Base-by-base conservation (phyloP, 768 basidiomycete genomes). In the Lyophyllum decastes region DNA sequence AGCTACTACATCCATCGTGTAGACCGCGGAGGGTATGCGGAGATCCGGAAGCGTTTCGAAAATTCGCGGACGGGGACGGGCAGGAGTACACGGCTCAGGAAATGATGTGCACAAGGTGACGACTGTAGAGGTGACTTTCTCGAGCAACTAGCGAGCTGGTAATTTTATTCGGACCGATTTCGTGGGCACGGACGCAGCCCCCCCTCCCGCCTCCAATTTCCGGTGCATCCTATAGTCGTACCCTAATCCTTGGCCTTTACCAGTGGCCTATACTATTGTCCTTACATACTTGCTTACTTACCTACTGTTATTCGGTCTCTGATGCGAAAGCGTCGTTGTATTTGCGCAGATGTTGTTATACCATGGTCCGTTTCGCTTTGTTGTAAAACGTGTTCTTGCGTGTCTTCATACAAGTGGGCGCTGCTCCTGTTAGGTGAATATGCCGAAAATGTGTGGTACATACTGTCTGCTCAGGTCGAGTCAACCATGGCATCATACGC, bases 1-100 rank as follows among this genome's bases (percentile, higher is more conserved):
- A 77, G 77, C 25, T 92, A 90, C 65, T 92, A 87, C 65, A 65
- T 92, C 59, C 91, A 93, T 62, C 83, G 85, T 38, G 89, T 93
- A 33, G 89, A 92, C 70, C 82, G 91, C 41, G 77, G 76, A 58
- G 86, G 87, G 17, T 91, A 92, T 64, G 82, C 86, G 11, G 76
- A 78, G 57, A 82, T 86, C 50, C 78, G 76, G 53, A 74, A 80
- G 64, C 73, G 77, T 56, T 86, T 87, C 54, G 86, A 89, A 68
- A 83, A 69, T 52, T 70, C 80, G 19, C 75, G 75, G 55, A 68
- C 66, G 55, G 70, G 61, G 49, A 57, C 65, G 11, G 64, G 61
- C 25, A 64, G 73, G 35, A 73, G 60, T 47, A 69, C 73, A n/a
- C 68, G 73, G 19, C 61, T 64, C 22, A 68, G 71, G 52, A 71